Conservation (phyloP, 257 asterid species). For the Cinchona pubescens region DNA sequence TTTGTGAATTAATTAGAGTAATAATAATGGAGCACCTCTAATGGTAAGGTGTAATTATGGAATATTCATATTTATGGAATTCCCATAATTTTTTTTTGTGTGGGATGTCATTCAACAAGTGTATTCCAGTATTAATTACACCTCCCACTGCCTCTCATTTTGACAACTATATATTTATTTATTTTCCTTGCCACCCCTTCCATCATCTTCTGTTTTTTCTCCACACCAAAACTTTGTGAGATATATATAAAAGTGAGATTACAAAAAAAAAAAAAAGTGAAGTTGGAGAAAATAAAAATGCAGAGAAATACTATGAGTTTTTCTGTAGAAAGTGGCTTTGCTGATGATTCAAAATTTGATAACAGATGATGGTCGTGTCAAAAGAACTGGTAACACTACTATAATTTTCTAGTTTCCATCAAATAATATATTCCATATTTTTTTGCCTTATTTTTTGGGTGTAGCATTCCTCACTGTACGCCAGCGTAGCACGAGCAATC, state of each 20-base stretch:
- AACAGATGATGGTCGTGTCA: constrained; percentile 51
- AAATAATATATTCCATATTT: no score
- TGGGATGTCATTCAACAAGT: background rate
- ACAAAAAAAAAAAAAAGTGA: background rate
- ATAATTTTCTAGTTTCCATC: no score
- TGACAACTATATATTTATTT: no score
- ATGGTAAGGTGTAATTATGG: background rate
- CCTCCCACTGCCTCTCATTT: background rate
- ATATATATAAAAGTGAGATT: no score
- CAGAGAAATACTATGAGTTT: background rate
- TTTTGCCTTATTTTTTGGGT: no score
- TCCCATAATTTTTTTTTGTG: background rate
- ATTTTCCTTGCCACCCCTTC: background rate
- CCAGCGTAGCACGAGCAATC: no score
- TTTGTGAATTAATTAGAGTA: background rate
- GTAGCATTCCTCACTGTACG: no score
- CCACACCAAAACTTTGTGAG: background rate
- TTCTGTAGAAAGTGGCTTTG: background rate
- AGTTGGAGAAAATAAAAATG: background rate
- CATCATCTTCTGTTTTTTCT: background rate
- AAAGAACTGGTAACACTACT: constrained; percentile 30
- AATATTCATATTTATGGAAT: no score
- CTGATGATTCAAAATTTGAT: constrained; percentile 34
- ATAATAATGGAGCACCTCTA: background rate
- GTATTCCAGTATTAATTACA: background rate